Evolutionary conservation across 495 filamentous ascomycete species (phyloP), one percentile per base, ranked within the genome.

Genomic region (Lasiosphaeria miniovina): DNA sequence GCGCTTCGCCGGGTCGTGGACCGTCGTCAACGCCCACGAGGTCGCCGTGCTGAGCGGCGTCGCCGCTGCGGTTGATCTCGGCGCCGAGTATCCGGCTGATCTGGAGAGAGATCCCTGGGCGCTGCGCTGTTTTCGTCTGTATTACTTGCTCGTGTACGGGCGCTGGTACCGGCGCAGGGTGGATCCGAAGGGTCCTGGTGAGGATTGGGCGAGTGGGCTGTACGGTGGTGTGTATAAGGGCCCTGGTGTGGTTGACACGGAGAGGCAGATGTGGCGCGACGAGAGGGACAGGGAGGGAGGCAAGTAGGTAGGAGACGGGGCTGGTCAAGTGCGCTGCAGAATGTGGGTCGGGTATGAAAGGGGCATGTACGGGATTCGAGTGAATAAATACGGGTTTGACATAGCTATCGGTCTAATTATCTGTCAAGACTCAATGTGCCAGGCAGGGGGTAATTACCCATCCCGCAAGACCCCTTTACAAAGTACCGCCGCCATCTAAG

Each of bases 21-120:
- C 90, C 1, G 72, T 95, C 71, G 84, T 93, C 69, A 95, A 95
- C 62, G 89, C 90, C 75, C 90, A 95, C 60, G 90, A 95, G 66
- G 81, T 90, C 34, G 90, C 90, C 0, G 84, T 84, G 51, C 84
- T 93, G 43, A 88, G 85, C 58, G 90, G 90, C 0, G 88, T 93
- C 43, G 86, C 90, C 14, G 90, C 90, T 2, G 90, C 90, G 4
- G 86, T 87, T 38, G 80, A 88, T 49, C 73, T 95, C n/a, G 90
- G 90, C 0, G 90, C 89, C 0, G 75, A 78, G n/a, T 93, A 93
- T 66, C 84, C 84, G 3, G 78, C 80, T 64, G 69, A 76, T 55
- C 77, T 87, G 58, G 66, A 63, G 49, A 48, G 58, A 49, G 66
- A 66, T 9, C 31, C 48, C n/a, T 68, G 60, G 33, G 61, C 66